Conservation (phyloP, 306 rosid genomes). For the Astragalus glycyphyllos region DNA sequence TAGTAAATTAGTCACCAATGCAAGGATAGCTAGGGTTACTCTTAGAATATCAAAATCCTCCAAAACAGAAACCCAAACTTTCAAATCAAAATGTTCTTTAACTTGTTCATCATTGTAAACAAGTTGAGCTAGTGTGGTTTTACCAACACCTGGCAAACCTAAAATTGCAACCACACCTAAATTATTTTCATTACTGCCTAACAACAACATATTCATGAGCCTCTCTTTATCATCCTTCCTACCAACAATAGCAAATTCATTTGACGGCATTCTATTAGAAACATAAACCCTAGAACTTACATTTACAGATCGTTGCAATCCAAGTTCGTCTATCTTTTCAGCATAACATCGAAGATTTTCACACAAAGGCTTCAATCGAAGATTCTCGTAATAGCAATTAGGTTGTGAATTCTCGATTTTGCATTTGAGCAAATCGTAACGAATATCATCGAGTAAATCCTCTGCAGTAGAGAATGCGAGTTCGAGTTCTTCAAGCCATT, state of each 20-base stretch:
- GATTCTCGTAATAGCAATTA: no score
- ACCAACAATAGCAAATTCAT: conserved; percentile 19
- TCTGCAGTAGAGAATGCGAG: no score
- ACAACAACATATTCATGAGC: background rate
- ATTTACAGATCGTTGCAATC: conserved; percentile 40
- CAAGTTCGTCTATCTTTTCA: background rate
- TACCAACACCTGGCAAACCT: background rate
- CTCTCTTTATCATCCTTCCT: conserved; percentile 35
- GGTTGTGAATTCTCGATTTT: no score
- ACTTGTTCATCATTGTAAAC: background rate
- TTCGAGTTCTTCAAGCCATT: no score
- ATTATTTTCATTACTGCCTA: background rate
- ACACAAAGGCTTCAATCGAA: no score
- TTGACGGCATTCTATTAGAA: background rate
- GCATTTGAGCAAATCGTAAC: no score
- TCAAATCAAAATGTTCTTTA: background rate
- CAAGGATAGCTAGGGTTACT: background rate
- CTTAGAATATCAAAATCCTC: background rate
- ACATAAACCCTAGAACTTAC: background rate
- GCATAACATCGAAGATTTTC: background rate
- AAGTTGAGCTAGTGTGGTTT: conserved; percentile 1
- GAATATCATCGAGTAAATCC: no score
- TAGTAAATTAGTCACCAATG: background rate
- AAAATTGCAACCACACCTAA: background rate
- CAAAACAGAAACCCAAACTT: background rate